Evolutionary conservation across 257 asterid genomes (phyloP), one percentile per base, ranked within the genome.

Genomic region (Solanum pinnatisectum): DNA sequence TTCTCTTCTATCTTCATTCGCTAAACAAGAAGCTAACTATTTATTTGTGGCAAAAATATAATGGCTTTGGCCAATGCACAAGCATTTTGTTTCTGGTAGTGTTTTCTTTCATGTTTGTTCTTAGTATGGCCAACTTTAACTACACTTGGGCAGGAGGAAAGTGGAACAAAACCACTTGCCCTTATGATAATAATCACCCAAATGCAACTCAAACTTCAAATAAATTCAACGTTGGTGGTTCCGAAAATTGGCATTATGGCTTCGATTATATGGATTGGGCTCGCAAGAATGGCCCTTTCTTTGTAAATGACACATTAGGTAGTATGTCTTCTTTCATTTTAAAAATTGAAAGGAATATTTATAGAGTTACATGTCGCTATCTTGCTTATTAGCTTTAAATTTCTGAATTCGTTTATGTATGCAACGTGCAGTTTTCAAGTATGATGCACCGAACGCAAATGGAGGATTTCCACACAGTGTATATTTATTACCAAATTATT

Each of bases 231-330:
- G 95, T 95, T 10, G 98, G 97, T 1, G 98, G 97, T 0, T 90
- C 94, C 1, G 92, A 93, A 2, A 86, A 91, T 18, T 95, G 98
- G 98, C 96, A 35, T 8, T 95, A 92, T 49, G 98, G 97, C 35
- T 93, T 90, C 39, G 94, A 95, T 60, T 95, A 95, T 89, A 91
- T 95, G 5, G 93, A 92, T 22, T 95, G 98, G 98, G 91, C 97
- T 32, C 90, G 88, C 27, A 60, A 60, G 13, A 60, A 8, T 22
- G 70, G 70, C 30, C 30, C 70, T 60, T 60, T 60, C 30, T 60
- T 60, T 60, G 70, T 60, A 2, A 60, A 60, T 60, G 70, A 60
- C 12, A 60, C 70, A 60, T 23, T 52, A 16, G 22, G 60, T 52
- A 52, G 60, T 52, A 5, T 6, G 16, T 27, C 16, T 44, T 44